Conservation (phyloP, 441 rosid species). For the Populus hybrid region DNA sequence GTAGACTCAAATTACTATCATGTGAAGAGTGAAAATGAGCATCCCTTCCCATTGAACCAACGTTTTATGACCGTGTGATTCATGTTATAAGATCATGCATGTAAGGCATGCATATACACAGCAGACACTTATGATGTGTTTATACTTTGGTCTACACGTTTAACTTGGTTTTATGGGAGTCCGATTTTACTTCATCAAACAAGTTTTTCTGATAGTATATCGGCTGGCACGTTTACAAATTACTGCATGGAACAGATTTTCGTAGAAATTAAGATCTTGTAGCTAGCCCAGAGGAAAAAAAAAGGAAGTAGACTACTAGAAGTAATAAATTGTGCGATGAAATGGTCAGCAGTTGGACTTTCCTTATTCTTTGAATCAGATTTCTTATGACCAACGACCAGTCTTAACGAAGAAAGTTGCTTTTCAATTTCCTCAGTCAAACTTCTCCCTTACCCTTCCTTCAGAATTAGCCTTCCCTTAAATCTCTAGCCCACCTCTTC, state of each 20-base stretch:
- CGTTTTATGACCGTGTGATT: neutral
- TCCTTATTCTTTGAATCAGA: neutral
- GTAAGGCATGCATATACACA: neutral
- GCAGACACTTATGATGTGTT: neutral
- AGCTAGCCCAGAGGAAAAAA: neutral
- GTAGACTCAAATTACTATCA: neutral
- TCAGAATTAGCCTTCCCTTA: neutral
- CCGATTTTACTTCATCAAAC: neutral
- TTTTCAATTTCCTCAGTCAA: neutral
- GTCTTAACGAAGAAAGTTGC: neutral
- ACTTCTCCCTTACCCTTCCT: neutral
- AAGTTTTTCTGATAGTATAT: neutral
- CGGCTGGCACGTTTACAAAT: neutral
- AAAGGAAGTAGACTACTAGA: neutral
- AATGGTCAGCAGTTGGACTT: neutral
- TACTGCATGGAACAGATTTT: neutral
- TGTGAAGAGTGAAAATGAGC: neutral
- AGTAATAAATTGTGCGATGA: neutral
- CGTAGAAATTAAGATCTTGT: no score
- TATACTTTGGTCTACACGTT: neutral
- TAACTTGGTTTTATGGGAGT: neutral
- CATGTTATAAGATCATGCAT: neutral
- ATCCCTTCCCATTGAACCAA: neutral
- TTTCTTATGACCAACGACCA: neutral
- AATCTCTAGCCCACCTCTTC: neutral